Conservation (phyloP, 140 eudicot species). For the Senecio squalidus region DNA sequence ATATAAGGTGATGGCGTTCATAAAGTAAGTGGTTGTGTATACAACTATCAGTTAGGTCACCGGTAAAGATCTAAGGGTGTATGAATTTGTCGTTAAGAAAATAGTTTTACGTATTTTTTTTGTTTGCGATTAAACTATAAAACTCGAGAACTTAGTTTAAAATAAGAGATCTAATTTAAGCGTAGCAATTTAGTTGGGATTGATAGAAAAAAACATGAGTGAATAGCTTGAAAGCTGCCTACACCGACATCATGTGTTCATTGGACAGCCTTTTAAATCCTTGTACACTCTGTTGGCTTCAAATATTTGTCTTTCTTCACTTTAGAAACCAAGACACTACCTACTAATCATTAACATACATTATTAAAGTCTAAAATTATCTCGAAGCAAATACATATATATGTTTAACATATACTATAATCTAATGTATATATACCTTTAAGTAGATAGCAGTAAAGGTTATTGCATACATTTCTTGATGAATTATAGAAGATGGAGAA, state of each 20-base stretch:
- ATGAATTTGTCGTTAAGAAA: too few species aligned
- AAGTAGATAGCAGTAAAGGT: too few species aligned
- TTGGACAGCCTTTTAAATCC: not conserved
- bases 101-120: too few species aligned
- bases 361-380: not conserved
- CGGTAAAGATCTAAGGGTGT: too few species aligned
- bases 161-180: not conserved
- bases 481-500: too few species aligned
- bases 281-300: not conserved
- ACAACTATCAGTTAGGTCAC: too few species aligned
- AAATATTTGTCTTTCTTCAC: not conserved
- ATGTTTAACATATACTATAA: not conserved
- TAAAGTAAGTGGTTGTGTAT: too few species aligned
- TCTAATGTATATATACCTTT: not conserved
- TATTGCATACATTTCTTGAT: too few species aligned
- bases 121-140: too few species aligned
- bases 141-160: too few species aligned
- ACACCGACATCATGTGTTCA: constrained; percentile 7
- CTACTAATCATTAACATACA: not conserved
- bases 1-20: too few species aligned
- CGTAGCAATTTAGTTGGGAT: not conserved
- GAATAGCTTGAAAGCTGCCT: not conserved
- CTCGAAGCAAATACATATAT: not conserved
- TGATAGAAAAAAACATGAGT: not conserved
- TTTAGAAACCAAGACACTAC: not conserved